Conservation (phyloP, 352 stramenopile species). For the Phytophthora parvispora region DNA sequence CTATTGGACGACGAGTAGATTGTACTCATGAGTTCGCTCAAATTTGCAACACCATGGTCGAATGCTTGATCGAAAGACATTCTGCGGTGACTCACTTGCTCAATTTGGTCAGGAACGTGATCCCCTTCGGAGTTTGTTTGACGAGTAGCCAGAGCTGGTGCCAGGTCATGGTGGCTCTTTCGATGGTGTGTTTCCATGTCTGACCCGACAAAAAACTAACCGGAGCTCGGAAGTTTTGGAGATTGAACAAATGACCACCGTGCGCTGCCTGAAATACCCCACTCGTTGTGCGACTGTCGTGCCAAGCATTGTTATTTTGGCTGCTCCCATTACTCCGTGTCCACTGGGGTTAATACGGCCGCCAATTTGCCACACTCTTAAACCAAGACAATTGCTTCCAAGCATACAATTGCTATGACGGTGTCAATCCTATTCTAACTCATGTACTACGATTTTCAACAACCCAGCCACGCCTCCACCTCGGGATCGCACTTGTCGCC, state of each 20-base stretch:
- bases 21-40: neutral
- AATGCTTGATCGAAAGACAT: constrained; percentile 10
- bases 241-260: neutral
- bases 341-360: no score
- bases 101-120: neutral
- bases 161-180: constrained; percentile 8
- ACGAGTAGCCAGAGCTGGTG: neutral
- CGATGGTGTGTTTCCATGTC: constrained; percentile 18
- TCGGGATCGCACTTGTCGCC: constrained; percentile 34
- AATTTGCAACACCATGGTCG: constrained; percentile 1
- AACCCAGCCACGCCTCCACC: constrained; percentile 50
- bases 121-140: constrained; percentile 9
- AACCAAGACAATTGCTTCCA: no score
- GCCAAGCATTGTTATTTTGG: neutral
- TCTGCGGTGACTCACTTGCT: constrained; percentile 5
- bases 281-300: neutral
- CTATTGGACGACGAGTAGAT: constrained; percentile 3
- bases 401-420: no score
- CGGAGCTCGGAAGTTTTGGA: neutral
- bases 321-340: no score
- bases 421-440: no score
- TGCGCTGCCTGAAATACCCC: neutral
- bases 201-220: neutral
- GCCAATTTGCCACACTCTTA: no score
- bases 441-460: no score